These are phyloP conservation scores for Candida sp. DNA, from an alignment of 1,139 yeast species.

Conservation along the genomic window DNA sequence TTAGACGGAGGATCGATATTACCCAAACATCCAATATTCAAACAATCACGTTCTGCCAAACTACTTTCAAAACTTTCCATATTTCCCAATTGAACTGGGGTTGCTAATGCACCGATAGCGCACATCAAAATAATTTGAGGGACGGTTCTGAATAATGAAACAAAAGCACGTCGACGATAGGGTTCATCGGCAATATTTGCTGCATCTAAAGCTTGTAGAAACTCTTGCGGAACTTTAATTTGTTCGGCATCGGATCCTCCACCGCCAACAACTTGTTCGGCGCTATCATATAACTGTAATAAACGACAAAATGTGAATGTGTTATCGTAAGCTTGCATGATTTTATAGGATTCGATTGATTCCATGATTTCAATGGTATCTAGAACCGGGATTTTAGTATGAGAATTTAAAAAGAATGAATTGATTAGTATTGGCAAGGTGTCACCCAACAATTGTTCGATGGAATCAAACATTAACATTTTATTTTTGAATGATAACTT, in stretches of 20 bases:
- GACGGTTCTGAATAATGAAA: conserved; percentile 19
- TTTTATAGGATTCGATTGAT: conserved; percentile 25
- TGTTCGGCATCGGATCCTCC: not conserved
- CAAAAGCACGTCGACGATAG: conserved; percentile 18
- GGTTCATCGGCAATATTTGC: conserved; percentile 15
- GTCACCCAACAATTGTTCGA: conserved; percentile 18
- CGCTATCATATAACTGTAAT: conserved; percentile 15
- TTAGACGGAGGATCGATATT: conserved; percentile 9
- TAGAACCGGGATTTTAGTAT: conserved; percentile 33
- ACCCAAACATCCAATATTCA: conserved; percentile 16
- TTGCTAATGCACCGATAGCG: conserved; percentile 31
- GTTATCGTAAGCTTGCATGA: conserved; percentile 17
- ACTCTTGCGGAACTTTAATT: conserved; percentile 11
- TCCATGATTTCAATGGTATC: conserved; percentile 30
- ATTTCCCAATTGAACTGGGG: conserved; percentile 33
- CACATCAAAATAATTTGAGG: conserved; percentile 29
- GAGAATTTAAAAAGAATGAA: conserved; percentile 32
- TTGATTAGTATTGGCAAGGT: conserved; percentile 21
- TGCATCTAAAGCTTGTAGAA: conserved; percentile 10
- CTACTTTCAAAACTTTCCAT: conserved; percentile 25
- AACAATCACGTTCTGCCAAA: conserved; percentile 23
- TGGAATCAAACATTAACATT: conserved; percentile 10
- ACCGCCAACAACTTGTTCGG: conserved; percentile 4
- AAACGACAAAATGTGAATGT: conserved; percentile 19
- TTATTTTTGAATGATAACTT: conserved; percentile 12